Base-by-base conservation (phyloP, 1,284 basidiomycete species). In the Testicularia cyperi region DNA sequence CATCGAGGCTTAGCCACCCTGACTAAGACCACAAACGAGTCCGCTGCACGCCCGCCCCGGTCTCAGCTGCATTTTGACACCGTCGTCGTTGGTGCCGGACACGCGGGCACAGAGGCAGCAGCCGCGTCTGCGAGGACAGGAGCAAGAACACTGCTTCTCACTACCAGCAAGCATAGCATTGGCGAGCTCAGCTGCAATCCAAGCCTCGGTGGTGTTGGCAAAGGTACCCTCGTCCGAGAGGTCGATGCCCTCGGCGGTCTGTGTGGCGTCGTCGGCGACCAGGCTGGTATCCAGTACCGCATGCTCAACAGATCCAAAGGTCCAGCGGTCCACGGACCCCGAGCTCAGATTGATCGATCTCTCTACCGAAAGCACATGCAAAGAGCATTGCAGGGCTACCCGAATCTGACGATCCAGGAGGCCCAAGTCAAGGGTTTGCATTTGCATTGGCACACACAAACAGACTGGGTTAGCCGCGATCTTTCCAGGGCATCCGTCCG, bases 101-200 rank as follows among this genome's bases (percentile, higher is more conserved):
- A 92, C 79, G 90, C 90, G 22, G 90, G 90, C 1, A 89, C 88
- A 65, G 90, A 94, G 77, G 90, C 90, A 2, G 90, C 90, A 0
- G 84, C 89, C 9, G 90, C 86, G 3, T 83, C 90, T 9, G 88
- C 90, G 2, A 81, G 90, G 24, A 84, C 86, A 0, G 88, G 90
- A 2, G 88, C 89, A 1, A 80, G 82, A 51, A 92, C 90, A 0
- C 65, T 90, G 3, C 80, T 94, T 4, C 77, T 94, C 40, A 92
- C 90, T 0, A 88, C 90, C 68, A 85, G 83, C 43, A 74, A 87
- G 16, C 84, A 86, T 38, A 90, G 85, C 1, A 83, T 92, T 27
- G 90, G 90, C 27, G 89, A 90, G 70, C 81, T 92, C 66, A 91
- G 89, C 15, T 92, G 90, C 72, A 92, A 94, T 74, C 90, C 90